phyloP scores from a whole-genome alignment of 1,284 basidiomycete genomes.

The Leccinum variabile region DNA sequence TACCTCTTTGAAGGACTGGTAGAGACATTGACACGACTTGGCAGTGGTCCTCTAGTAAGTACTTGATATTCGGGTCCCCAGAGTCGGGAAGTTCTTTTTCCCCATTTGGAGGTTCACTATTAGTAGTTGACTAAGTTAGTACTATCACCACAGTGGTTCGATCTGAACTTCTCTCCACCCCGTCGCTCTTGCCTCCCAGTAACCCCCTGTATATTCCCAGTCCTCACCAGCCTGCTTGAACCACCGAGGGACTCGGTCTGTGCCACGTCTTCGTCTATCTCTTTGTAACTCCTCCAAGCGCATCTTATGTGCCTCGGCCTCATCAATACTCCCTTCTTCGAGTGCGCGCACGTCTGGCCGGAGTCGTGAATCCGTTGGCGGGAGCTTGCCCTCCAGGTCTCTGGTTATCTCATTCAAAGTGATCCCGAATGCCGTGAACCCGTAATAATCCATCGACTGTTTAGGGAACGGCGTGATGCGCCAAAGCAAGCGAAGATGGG shows the following conservation, averaged over 20 bases:
- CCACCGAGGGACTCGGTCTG: constrained; percentile 65
- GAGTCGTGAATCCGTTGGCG: constrained; percentile 83
- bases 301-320: constrained; percentile 76
- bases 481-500: constrained; percentile 76
- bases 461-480: constrained; percentile 72
- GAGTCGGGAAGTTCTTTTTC: constrained; percentile 4
- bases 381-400: constrained; percentile 67
- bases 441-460: constrained; percentile 74
- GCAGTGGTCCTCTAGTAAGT: background rate
- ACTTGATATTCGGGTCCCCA: background rate
- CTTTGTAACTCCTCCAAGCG: constrained; percentile 75
- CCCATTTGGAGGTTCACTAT: constrained; percentile 9
- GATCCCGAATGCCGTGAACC: constrained; percentile 78
- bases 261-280: constrained; percentile 58
- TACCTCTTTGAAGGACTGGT: constrained; percentile 18
- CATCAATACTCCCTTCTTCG: constrained; percentile 78
- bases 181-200: constrained; percentile 72
- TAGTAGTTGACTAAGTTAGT: background rate
- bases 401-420: constrained; percentile 80
- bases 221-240: constrained; percentile 70
- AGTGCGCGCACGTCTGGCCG: constrained; percentile 86
- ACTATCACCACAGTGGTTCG: constrained; percentile 61
- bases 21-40: background rate
- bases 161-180: constrained; percentile 57
- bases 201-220: constrained; percentile 77